phyloP scores from a whole-genome alignment of 805 yeast species.

The Starmera caribaea region DNA sequence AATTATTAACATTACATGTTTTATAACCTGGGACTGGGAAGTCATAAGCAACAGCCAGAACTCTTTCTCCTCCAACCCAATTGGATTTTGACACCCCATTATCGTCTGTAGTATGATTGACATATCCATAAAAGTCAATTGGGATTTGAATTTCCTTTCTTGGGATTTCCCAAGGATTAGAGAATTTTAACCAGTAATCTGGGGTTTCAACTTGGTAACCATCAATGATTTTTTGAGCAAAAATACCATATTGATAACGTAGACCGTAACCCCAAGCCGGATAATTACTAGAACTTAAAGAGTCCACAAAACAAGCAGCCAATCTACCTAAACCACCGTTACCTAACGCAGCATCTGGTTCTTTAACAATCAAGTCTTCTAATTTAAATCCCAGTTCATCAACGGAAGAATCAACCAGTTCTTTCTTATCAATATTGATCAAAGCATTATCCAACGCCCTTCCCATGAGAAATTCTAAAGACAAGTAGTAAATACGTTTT shows the following conservation, averaged over 20 bases:
- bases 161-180: constrained; percentile 92
- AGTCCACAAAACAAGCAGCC: constrained; percentile 91
- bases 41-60: constrained; percentile 83
- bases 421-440: constrained; percentile 67
- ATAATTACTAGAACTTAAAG: constrained; percentile 74
- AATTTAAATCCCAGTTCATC: constrained; percentile 76
- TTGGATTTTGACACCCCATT: constrained; percentile 48
- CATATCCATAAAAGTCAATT: constrained; percentile 78
- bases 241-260: constrained; percentile 89
- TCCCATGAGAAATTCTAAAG: constrained; percentile 89
- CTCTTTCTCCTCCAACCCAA: constrained; percentile 88
- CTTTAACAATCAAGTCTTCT: constrained; percentile 78
- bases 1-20: constrained; percentile 75
- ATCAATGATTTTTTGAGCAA: constrained; percentile 78
- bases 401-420: constrained; percentile 42
- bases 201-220: constrained; percentile 94
- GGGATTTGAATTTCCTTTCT: constrained; percentile 83
- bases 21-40: constrained; percentile 89
- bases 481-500: constrained; percentile 78
- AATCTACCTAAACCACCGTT: constrained; percentile 93
- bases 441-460: constrained; percentile 91
- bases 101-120: constrained; percentile 32
- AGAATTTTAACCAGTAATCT: constrained; percentile 83
- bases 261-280: constrained; percentile 97
- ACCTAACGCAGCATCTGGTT: constrained; percentile 92